These are phyloP conservation scores for Cryptococcus sp. DNA, from an alignment of 1,284 basidiomycete species.

Conservation along the genomic window DNA sequence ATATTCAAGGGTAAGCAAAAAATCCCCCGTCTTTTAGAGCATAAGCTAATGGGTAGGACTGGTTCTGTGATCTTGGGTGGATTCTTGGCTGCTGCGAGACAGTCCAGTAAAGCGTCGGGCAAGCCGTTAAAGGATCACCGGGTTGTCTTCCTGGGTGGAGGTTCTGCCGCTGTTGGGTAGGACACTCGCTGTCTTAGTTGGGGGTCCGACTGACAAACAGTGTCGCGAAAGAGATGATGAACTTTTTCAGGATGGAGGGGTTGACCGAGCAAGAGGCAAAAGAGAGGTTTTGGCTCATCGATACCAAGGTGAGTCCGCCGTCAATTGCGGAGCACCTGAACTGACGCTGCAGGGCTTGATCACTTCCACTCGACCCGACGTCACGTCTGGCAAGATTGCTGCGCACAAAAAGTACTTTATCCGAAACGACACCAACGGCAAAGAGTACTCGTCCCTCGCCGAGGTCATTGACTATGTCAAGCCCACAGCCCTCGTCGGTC, in stretches of 20 bases:
- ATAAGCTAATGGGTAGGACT: constrained; percentile 51
- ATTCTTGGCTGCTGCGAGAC: constrained; percentile 79
- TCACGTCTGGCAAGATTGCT: constrained; percentile 58
- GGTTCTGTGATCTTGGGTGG: constrained; percentile 88
- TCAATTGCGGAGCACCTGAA: neutral
- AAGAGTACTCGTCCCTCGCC: constrained; percentile 66
- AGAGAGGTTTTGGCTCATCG: constrained; percentile 72
- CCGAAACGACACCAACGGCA: constrained; percentile 68
- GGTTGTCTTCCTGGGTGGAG: constrained; percentile 70
- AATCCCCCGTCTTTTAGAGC: neutral
- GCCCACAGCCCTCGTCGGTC: constrained; percentile 85
- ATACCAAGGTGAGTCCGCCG: constrained; percentile 53
- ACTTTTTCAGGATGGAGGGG: constrained; percentile 75
- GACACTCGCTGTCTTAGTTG: neutral
- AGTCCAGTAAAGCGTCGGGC: constrained; percentile 66
- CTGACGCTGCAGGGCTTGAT: constrained; percentile 62
- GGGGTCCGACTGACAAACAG: constrained; percentile 37
- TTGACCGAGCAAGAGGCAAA: constrained; percentile 72
- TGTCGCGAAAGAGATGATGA: constrained; percentile 80
- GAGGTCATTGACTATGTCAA: constrained; percentile 80
- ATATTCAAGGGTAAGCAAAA: constrained; percentile 63
- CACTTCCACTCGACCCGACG: constrained; percentile 57
- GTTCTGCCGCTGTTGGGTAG: constrained; percentile 42
- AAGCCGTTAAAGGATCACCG: constrained; percentile 66
- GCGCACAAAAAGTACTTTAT: constrained; percentile 80